Evolutionary conservation across 768 basidiomycete genomes (phyloP).

Genomic region (Termitomyces sp.): DNA sequence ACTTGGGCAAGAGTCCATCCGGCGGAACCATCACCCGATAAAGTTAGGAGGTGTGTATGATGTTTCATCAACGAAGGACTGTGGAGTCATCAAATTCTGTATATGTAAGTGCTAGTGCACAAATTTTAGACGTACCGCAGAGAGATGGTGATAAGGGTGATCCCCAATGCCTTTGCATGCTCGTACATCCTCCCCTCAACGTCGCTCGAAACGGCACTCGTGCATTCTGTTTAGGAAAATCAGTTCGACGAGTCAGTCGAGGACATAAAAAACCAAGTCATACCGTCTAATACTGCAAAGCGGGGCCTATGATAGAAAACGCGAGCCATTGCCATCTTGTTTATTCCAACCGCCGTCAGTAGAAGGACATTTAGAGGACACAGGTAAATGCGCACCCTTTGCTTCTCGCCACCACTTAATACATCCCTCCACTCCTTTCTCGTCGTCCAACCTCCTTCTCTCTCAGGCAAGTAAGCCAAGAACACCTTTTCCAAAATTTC

Average conservation of each 20-base stretch:
- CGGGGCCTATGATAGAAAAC: conserved; percentile 85
- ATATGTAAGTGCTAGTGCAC: not conserved
- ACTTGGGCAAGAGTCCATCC: conserved; percentile 70
- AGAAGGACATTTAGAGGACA: not conserved
- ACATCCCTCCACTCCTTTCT: conserved; percentile 97
- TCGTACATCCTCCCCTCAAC: conserved; percentile 97
- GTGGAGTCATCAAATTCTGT: not conserved
- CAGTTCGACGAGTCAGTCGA: not conserved
- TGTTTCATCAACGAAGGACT: conserved; percentile 87
- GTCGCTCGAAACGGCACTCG: conserved; percentile 92
- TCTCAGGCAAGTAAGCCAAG: conserved; percentile 75
- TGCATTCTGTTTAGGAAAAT: conserved; percentile 67
- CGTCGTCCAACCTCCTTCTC: conserved; percentile 89
- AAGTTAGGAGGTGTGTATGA: conserved; percentile 81
- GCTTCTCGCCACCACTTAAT: conserved; percentile 95
- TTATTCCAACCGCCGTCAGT: not conserved
- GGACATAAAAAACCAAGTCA: conserved; percentile 19
- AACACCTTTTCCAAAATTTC: conserved; percentile 79
- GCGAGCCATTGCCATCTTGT: conserved; percentile 86
- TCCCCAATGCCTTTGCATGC: conserved; percentile 81
- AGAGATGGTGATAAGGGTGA: conserved; percentile 92
- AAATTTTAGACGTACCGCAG: conserved; percentile 51
- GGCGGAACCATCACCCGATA: conserved; percentile 69
- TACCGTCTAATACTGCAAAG: conserved; percentile 85
- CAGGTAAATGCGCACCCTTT: conserved; percentile 50